Percentiles rank a stretch among this genome's conserved stretches.
These are phyloP conservation scores for Colletotrichum sp. DNA, from an alignment of 2,329 filamentous ascomycete species.

Conservation along the genomic window DNA sequence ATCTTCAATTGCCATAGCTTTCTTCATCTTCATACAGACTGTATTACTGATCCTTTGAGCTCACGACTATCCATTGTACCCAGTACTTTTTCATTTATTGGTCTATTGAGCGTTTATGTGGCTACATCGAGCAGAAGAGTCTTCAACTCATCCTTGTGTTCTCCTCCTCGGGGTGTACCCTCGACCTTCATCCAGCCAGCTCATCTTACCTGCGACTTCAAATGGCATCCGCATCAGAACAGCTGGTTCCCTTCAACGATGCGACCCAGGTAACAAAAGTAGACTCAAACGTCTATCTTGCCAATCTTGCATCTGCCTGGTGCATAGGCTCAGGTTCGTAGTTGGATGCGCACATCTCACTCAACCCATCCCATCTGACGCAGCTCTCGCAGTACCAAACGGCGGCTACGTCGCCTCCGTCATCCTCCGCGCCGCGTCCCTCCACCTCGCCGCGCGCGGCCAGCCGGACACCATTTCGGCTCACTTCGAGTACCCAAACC, in stretches of 20 bases:
- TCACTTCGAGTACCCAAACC: slow-evolving; percentile 46
- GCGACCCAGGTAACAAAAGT: slow-evolving; percentile 25
- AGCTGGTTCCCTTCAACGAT: slow-evolving; percentile 23
- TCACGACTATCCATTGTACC: background rate
- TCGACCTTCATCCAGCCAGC: background rate
- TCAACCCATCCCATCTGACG: background rate
- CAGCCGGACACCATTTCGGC: slow-evolving; percentile 44
- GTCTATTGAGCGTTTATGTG: background rate
- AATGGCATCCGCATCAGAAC: background rate
- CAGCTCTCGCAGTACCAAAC: slow-evolving; percentile 40
- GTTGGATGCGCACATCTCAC: background rate
- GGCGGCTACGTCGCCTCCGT: slow-evolving; percentile 50
- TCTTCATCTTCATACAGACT: background rate
- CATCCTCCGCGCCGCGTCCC: slow-evolving; percentile 39
- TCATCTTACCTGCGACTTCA: background rate
- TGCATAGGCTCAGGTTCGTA: slow-evolving; percentile 28
- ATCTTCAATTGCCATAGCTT: background rate
- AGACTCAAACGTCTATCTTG: slow-evolving; percentile 27
- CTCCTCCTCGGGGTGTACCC: background rate
- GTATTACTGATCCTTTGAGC: background rate
- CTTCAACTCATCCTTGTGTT: background rate
- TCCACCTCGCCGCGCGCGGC: slow-evolving; percentile 34
- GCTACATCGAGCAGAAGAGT: background rate
- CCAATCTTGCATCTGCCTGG: slow-evolving; percentile 25
- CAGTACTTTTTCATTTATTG: background rate